phyloP scores from a whole-genome alignment of 108 stramenopile species.

The Cylindrotheca closterium region DNA sequence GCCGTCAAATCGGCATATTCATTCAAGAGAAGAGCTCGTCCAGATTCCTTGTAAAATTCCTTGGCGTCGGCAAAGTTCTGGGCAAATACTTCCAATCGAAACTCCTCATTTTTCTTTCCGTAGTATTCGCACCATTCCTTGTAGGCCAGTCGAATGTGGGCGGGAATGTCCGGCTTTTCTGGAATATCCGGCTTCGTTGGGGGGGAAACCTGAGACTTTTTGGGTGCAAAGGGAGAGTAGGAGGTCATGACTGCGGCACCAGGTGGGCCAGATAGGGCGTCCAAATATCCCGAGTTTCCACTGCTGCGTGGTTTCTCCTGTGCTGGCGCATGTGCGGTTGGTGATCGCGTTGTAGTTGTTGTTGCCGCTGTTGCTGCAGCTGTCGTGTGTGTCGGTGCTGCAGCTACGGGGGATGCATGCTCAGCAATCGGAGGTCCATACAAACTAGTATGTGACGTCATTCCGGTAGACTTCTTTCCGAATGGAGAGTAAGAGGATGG shows the following conservation, averaged over 20 bases:
- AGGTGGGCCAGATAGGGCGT: background rate
- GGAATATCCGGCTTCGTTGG: no score
- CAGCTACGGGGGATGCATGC: no score
- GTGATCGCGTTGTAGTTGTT: no score
- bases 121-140: slow-evolving; percentile 23
- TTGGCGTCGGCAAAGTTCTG: slow-evolving; percentile 19
- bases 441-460: background rate
- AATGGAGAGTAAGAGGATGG: background rate
- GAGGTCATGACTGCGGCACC: background rate
- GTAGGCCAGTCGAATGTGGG: slow-evolving; percentile 26
- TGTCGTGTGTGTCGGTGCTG: no score
- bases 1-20: slow-evolving; percentile 65
- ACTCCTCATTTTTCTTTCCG: slow-evolving; percentile 14
- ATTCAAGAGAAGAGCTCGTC: slow-evolving; percentile 47
- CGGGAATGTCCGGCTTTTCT: no score
- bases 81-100: slow-evolving; percentile 19
- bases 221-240: background rate
- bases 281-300: background rate
- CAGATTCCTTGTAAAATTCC: slow-evolving; percentile 6
- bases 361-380: no score
- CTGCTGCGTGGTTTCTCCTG: background rate
- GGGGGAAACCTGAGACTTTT: no score
- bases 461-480: background rate
- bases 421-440: no score
- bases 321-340: no score